These are phyloP conservation scores for Tulasnella sp. DNA, from an alignment of 768 basidiomycete species.

Conservation along the genomic window DNA sequence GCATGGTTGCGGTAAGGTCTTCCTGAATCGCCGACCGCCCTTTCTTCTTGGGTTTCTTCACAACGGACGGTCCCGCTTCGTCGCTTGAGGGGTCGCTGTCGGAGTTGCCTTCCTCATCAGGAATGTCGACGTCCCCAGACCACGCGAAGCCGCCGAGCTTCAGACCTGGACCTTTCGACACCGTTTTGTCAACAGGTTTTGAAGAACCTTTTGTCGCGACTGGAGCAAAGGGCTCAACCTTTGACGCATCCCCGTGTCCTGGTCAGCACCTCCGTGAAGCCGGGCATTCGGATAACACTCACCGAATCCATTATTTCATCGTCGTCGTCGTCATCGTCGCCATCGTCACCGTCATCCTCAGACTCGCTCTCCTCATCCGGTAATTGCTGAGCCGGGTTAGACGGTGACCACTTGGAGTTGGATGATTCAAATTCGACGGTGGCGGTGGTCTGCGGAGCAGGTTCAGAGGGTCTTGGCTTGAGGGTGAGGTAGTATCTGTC, in stretches of 20 bases:
- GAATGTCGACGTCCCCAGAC: slow-evolving; percentile 32
- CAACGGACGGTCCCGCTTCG: slow-evolving; percentile 20
- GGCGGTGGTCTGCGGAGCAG: too few species aligned
- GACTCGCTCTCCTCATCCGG: slow-evolving; percentile 1
- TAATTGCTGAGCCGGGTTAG: slow-evolving; percentile 11
- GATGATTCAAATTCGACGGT: slow-evolving; percentile 17
- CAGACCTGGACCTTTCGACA: slow-evolving; percentile 20
- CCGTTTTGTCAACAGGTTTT: not conserved
- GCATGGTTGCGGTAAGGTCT: slow-evolving; percentile 81
- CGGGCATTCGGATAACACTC: not conserved
- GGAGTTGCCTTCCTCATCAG: slow-evolving; percentile 26
- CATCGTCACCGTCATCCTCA: too few species aligned
- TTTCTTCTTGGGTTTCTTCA: slow-evolving; percentile 52
- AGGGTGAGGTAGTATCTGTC: slow-evolving; percentile 17
- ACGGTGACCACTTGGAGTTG: slow-evolving; percentile 10
- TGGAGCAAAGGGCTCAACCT: not conserved
- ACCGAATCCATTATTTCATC: not conserved
- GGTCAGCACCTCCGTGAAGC: too few species aligned
- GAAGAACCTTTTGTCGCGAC: not conserved
- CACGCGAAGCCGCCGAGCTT: slow-evolving; percentile 48
- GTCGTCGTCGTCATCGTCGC: slow-evolving; percentile 18
- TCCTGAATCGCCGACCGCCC: slow-evolving; percentile 45
- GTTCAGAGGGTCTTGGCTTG: slow-evolving; percentile 21
- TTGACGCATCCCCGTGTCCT: too few species aligned
- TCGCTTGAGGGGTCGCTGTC: slow-evolving; percentile 32